Base-by-base conservation (phyloP, 306 rosid species). In the Fragaria nilgerrensis region DNA sequence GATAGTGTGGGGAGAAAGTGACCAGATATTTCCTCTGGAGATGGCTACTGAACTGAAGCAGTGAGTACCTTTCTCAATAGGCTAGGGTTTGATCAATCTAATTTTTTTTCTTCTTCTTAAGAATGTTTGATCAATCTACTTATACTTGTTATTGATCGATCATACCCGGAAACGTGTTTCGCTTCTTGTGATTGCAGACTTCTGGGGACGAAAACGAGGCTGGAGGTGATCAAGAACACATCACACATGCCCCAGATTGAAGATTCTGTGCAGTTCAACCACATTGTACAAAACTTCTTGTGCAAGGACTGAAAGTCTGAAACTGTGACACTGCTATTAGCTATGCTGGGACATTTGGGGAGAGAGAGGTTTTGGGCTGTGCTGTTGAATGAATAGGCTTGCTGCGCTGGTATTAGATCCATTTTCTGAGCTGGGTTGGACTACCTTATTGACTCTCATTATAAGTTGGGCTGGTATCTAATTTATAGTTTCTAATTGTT, bases 191-290 rank as follows among this genome's bases (percentile, higher is more conserved):
- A 53, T 50, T 79, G 86, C 85, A 95, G 98, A 86, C 82, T 88
- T 76, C 72, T 95, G 15, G 83, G 96, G 29, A 76, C 80, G 37
- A 92, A 90, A 72, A 83, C 86, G 49, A 88, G 64, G 58, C 58
- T 92, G 84, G 96, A 90, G 82, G 86, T 90, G 85, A 85, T 92
- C 25, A 88, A 88, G 89, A 80, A 83, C 12, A 78, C 98, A 74
- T 84, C 96, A 0, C 98, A 95, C 69, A 90, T 89, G 16, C 97
- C 97, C 16, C 96, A 95, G 52, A 68, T 83, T 78, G 97, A 95
- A 78, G 78, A 79, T 64, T 81, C 96, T 11, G 72, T 27, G 53
- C 76, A 87, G 50, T 95, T 95, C 85, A 95, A 95, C 86, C 81
- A 65, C 29, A 80, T 90, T 64, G 82, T 92, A 43, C 74, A 86